phyloP scores from a whole-genome alignment of 2,329 filamentous ascomycete species.

The Penicillium sp. region DNA sequence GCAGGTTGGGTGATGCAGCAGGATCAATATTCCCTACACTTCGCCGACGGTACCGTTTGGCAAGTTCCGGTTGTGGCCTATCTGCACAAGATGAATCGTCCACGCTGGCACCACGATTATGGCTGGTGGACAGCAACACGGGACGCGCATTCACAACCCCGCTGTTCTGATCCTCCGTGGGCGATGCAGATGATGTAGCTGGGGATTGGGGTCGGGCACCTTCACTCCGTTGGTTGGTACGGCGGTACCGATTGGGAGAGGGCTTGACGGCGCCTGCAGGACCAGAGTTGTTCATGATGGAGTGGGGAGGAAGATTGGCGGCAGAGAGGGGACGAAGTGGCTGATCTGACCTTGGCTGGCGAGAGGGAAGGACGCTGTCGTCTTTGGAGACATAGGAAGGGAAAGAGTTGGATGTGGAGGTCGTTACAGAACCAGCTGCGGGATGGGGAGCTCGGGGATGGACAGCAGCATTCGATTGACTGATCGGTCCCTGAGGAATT shows the following conservation, averaged over 20 bases:
- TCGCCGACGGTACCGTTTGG: slow-evolving; percentile 71
- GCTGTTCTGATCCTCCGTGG: slow-evolving; percentile 42
- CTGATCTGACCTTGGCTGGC: slow-evolving; percentile 35
- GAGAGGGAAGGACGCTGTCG: slow-evolving; percentile 42
- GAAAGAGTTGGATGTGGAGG: slow-evolving; percentile 46
- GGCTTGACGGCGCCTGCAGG: slow-evolving; percentile 55
- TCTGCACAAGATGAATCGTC: slow-evolving; percentile 62
- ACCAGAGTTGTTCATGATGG: slow-evolving; percentile 46
- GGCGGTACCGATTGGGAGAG: slow-evolving; percentile 77
- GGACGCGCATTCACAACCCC: slow-evolving; percentile 25
- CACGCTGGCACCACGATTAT: slow-evolving; percentile 54
- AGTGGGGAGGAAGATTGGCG: slow-evolving; percentile 48
- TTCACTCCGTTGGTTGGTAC: slow-evolving; percentile 55
- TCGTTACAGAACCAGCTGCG: slow-evolving; percentile 51
- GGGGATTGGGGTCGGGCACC: slow-evolving; percentile 29
- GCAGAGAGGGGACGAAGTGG: slow-evolving; percentile 42
- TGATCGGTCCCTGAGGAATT: slow-evolving; percentile 38
- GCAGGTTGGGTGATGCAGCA: slow-evolving; percentile 34
- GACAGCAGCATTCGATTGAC: slow-evolving; percentile 26
- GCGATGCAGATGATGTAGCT: slow-evolving; percentile 1
- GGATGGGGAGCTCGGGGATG: slow-evolving; percentile 40
- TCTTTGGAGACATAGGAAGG: slow-evolving; percentile 45
- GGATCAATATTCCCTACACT: slow-evolving; percentile 67
- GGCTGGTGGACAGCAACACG: slow-evolving; percentile 44
- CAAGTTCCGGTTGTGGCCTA: slow-evolving; percentile 56